Conservation (phyloP, 106 monocot genomes). For the Allium fistulosum region DNA sequence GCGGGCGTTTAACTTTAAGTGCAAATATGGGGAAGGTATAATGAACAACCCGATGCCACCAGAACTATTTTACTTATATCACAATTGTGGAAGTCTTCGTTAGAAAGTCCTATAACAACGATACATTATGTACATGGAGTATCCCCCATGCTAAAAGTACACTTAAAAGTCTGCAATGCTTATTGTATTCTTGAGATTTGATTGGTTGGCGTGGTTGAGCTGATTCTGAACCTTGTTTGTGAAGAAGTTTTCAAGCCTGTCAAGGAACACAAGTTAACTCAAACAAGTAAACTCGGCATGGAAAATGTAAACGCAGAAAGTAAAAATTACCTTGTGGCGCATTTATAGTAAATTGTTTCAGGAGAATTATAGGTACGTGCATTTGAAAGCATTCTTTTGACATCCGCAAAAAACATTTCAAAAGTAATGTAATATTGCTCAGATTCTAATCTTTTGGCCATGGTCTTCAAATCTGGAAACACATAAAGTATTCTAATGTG, state of each 20-base stretch:
- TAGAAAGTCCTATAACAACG: no score
- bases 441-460: constrained; percentile 82
- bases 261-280: background rate
- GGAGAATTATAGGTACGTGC: constrained; percentile 90
- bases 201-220: constrained; percentile 8
- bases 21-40: no score
- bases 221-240: constrained; percentile 50
- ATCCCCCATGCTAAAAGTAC: no score
- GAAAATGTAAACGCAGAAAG: background rate
- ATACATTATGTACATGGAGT: no score
- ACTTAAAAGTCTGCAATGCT: no score
- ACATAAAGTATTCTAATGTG: no score
- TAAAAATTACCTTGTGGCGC: constrained; percentile 58
- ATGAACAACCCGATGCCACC: no score
- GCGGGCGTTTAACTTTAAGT: no score
- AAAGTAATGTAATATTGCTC: constrained; percentile 92
- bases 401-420: constrained; percentile 96
- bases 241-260: constrained; percentile 70
- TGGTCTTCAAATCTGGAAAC: constrained; percentile 74
- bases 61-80: no score
- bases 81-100: no score
- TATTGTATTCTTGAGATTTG: no score
- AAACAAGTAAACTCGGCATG: background rate
- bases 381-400: constrained; percentile 84
- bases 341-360: constrained; percentile 96